A percentile compares a stretch with the other conserved stretches of the same genome.
phyloP scores from a whole-genome alignment of 176 grass and related monocot species.

The Rhynchospora breviuscula region DNA sequence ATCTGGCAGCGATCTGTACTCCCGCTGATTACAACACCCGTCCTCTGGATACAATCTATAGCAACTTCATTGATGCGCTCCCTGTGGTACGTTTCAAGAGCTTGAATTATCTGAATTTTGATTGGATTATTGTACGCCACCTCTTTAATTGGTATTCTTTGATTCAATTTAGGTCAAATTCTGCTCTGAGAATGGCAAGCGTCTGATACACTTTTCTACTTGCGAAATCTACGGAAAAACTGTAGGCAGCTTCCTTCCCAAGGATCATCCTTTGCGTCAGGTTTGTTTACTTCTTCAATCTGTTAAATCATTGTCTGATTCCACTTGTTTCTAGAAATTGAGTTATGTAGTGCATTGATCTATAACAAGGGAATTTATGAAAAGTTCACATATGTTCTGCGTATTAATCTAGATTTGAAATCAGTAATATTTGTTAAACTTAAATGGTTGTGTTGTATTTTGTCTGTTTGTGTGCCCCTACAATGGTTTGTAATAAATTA shows the following conservation, averaged over 20 bases:
- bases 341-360: background rate
- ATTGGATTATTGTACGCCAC: background rate
- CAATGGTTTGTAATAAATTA: background rate
- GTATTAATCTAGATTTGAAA: background rate
- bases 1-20: slow-evolving; percentile 95
- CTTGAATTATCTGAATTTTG: background rate
- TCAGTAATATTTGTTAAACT: background rate
- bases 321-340: background rate
- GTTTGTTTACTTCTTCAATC: slow-evolving; percentile 28
- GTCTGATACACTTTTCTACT: slow-evolving; percentile 98
- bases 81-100: slow-evolving; percentile 58
- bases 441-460: background rate
- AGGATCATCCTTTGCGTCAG: slow-evolving; percentile 86
- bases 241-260: slow-evolving; percentile 92
- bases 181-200: slow-evolving; percentile 96
- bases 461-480: background rate
- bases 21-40: slow-evolving; percentile 97
- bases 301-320: background rate
- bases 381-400: background rate
- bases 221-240: slow-evolving; percentile 99
- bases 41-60: slow-evolving; percentile 93
- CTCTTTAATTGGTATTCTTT: background rate
- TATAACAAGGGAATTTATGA: background rate
- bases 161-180: slow-evolving; percentile 62
- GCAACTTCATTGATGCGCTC: slow-evolving; percentile 98